Evolutionary conservation across 345 rosid genomes (phyloP).

Genomic region (Nasturtium officinale): DNA sequence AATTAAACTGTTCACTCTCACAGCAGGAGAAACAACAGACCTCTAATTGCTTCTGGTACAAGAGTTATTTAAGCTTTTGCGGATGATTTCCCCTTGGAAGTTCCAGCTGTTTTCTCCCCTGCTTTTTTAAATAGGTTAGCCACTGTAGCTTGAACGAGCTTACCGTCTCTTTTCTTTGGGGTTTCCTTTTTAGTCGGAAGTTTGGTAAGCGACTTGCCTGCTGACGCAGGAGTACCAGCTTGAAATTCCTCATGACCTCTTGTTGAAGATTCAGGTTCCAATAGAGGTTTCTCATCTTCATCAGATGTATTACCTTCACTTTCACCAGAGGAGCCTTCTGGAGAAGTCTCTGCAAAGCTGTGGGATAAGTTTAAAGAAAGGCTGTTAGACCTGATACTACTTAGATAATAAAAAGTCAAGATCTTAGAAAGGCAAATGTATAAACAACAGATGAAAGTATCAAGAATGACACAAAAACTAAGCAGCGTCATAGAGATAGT

Average conservation of each 20-base stretch:
- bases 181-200: constrained; percentile 47
- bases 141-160: constrained; percentile 79
- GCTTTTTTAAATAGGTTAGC: constrained; percentile 75
- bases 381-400: constrained; percentile 19
- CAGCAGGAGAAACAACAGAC: constrained; percentile 18
- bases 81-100: constrained; percentile 33
- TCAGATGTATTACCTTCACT: constrained; percentile 48
- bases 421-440: neutral
- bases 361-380: constrained; percentile 5
- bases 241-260: constrained; percentile 22
- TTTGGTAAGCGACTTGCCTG: constrained; percentile 35
- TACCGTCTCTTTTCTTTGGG: constrained; percentile 40
- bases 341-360: constrained; percentile 70
- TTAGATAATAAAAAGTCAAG: constrained; percentile 7
- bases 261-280: constrained; percentile 35
- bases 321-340: constrained; percentile 55
- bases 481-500: neutral
- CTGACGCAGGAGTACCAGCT: constrained; percentile 37
- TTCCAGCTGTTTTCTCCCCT: constrained; percentile 50
- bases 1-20: constrained; percentile 15
- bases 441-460: too few relatives aligned
- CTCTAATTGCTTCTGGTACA: constrained; percentile 11
- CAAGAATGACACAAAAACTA: too few relatives aligned
- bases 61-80: constrained; percentile 9
- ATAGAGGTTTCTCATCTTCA: constrained; percentile 49